These are phyloP conservation scores for Penicillium angulare DNA, from an alignment of 495 filamentous ascomycete genomes.

Conservation along the genomic window DNA sequence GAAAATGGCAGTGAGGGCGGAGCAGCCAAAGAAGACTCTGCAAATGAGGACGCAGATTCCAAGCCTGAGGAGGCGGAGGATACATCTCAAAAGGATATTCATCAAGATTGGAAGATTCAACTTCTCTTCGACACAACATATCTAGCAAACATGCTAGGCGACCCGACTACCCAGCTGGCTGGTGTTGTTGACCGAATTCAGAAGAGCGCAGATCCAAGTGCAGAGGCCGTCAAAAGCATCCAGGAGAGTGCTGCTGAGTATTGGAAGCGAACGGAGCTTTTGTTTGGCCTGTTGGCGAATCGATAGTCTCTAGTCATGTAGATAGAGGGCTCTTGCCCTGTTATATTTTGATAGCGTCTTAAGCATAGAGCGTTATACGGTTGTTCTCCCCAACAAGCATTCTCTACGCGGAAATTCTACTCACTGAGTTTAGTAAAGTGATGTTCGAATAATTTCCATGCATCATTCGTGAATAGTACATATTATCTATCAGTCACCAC, in stretches of 20 bases:
- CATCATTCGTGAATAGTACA: no score
- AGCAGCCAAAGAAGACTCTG: neutral
- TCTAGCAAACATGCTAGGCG: conserved; percentile 50
- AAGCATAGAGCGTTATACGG: no score
- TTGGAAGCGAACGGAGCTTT: conserved; percentile 73
- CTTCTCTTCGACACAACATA: conserved; percentile 76
- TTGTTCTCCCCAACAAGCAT: no score
- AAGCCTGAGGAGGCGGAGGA: conserved; percentile 11
- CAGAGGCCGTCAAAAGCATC: conserved; percentile 46
- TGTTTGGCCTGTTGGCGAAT: conserved; percentile 61
- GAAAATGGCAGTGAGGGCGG: neutral
- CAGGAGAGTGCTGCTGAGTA: conserved; percentile 64
- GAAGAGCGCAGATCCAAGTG: conserved; percentile 44
- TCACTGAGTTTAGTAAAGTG: no score
- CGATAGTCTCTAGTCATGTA: conserved; percentile 7
- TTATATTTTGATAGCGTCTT: neutral
- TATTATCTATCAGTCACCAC: no score
- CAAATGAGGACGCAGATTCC: neutral
- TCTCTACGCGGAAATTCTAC: no score
- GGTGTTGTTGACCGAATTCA: conserved; percentile 45
- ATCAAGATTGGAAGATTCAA: conserved; percentile 63
- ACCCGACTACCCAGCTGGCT: conserved; percentile 41
- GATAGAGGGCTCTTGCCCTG: neutral
- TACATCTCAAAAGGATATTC: conserved; percentile 8
- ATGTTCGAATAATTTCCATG: no score